Conservation (phyloP, 2,329 filamentous ascomycete genomes). For the Trichoderma atrobrunneum region DNA sequence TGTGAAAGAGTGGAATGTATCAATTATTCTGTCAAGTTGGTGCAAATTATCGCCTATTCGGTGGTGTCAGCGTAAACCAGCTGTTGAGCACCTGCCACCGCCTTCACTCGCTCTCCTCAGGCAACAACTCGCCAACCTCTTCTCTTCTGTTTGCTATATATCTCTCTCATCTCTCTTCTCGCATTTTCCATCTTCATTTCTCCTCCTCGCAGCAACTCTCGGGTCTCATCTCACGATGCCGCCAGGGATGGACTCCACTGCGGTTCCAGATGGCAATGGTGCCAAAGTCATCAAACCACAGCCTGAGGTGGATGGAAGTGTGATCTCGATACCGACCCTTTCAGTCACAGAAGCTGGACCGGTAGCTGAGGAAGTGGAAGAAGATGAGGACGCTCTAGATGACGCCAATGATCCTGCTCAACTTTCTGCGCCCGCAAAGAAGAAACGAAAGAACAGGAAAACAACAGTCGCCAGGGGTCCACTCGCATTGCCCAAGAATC, state of each 20-base stretch:
- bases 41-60: neutral
- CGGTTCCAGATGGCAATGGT: neutral
- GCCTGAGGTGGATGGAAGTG: neutral
- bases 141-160: too few species aligned
- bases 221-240: neutral
- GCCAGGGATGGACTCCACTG: neutral
- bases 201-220: neutral
- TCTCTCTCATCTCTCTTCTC: neutral
- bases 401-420: neutral
- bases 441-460: slow-evolving; percentile 24
- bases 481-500: slow-evolving; percentile 41
- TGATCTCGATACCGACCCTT: neutral
- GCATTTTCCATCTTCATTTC: too few species aligned
- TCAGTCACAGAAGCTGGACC: neutral
- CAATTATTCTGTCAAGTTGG: neutral
- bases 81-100: slow-evolving; percentile 4
- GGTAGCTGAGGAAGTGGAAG: neutral
- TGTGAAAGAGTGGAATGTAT: neutral
- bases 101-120: neutral
- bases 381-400: neutral
- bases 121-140: neutral
- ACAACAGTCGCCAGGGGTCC: slow-evolving; percentile 34
- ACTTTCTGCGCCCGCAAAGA: slow-evolving; percentile 11
- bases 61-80: neutral
- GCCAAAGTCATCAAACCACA: neutral